phyloP scores from a whole-genome alignment of 805 yeast genomes.

The Wickerhamiella spandovensis region DNA sequence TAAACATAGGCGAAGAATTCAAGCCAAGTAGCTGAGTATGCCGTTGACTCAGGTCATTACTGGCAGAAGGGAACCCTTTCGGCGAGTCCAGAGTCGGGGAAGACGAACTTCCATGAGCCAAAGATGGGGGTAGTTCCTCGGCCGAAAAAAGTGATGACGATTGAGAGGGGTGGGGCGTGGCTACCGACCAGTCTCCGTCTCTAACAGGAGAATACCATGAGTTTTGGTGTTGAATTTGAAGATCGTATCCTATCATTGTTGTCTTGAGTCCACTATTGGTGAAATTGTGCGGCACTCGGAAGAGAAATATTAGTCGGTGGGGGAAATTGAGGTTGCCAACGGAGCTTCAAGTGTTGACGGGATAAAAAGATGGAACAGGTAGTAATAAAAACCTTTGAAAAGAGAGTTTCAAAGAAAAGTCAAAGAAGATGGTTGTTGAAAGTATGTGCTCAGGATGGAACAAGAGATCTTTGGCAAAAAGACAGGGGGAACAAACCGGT shows the following conservation, averaged over 20 bases:
- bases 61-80: not conserved
- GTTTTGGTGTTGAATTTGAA: not conserved
- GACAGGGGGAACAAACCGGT: not conserved
- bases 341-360: not conserved
- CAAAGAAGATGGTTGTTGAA: not conserved
- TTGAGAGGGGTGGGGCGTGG: not conserved
- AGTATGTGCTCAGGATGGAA: not conserved
- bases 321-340: not conserved
- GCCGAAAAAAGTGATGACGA: not conserved
- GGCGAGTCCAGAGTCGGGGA: conserved; percentile 12
- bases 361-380: not conserved
- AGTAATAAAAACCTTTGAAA: not conserved
- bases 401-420: not conserved
- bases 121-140: conserved; percentile 7
- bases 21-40: not conserved
- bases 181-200: not conserved
- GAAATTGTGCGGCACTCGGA: not conserved
- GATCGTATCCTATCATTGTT: not conserved
- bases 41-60: not conserved
- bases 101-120: conserved; percentile 14
- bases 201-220: not conserved
- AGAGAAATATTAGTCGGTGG: not conserved
- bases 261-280: not conserved
- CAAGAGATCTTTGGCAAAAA: not conserved
- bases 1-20: not conserved